These are phyloP conservation scores for Rosa multiflora DNA, from an alignment of 306 rosid species.

Conservation along the genomic window DNA sequence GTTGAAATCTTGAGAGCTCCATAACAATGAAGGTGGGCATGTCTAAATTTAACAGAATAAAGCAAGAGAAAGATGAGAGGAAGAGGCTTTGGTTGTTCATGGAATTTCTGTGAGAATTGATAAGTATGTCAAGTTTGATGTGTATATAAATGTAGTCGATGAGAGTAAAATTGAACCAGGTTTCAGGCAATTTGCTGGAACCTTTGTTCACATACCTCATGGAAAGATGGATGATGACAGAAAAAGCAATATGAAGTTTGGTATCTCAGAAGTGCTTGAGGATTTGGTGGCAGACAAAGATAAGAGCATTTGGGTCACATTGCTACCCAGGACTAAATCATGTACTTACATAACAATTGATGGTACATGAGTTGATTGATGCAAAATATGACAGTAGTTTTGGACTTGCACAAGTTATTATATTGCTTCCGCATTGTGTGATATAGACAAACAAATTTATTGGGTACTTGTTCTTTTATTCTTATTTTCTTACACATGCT, in stretches of 20 bases:
- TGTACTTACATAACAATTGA: slow-evolving; percentile 9
- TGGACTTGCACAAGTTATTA: not conserved
- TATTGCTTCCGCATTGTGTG: not conserved
- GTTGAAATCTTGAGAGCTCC: not conserved
- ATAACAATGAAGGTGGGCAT: slow-evolving; percentile 2
- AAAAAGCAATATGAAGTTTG: slow-evolving; percentile 14
- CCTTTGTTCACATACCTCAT: slow-evolving; percentile 15
- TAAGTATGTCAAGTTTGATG: slow-evolving; percentile 19
- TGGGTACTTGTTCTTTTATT: too few relatives aligned
- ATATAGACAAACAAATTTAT: not conserved
- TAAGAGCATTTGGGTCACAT: slow-evolving; percentile 28
- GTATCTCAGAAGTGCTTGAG: slow-evolving; percentile 18
- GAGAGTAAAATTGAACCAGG: slow-evolving; percentile 10
- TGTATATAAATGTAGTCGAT: slow-evolving; percentile 18
- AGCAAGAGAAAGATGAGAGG: slow-evolving; percentile 17
- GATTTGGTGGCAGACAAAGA: slow-evolving; percentile 32
- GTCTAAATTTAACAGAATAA: not conserved
- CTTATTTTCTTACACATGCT: too few relatives aligned
- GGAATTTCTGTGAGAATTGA: slow-evolving; percentile 1
- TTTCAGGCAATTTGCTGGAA: slow-evolving; percentile 25
- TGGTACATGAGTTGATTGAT: slow-evolving; percentile 18
- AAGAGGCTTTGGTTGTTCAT: slow-evolving; percentile 25
- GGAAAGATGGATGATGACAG: not conserved
- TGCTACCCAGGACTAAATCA: slow-evolving; percentile 11
- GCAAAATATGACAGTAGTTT: not conserved